A percentile compares a stretch with the other conserved stretches of the same genome.
These are phyloP conservation scores for Globisporangium alternatum DNA, from an alignment of 352 stramenopile genomes.

Conservation along the genomic window DNA sequence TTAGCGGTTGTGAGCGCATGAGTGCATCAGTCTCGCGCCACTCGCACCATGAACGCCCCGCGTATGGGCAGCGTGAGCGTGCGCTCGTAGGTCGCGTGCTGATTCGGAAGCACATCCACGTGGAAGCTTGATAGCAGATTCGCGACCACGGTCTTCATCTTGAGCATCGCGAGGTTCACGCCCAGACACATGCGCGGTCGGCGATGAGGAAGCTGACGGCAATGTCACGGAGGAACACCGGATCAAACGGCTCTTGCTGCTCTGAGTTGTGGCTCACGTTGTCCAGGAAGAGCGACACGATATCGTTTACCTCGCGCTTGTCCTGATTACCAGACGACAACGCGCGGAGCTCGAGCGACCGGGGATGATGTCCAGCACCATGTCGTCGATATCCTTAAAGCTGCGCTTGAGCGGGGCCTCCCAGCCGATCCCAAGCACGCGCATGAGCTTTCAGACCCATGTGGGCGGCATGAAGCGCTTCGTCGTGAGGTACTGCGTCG, in stretches of 20 bases:
- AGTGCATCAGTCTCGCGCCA: not conserved
- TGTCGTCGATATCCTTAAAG: conserved; percentile 36
- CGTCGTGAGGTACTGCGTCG: conserved; percentile 27
- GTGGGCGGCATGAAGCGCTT: conserved; percentile 35
- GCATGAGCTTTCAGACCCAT: conserved; percentile 47
- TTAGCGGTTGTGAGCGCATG: not conserved
- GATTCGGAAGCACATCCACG: conserved; percentile 19
- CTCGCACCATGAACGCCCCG: conserved; percentile 13
- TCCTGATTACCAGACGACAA: not conserved
- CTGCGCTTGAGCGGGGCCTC: conserved; percentile 30
- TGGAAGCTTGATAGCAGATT: conserved; percentile 47
- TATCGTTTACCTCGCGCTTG: not conserved
- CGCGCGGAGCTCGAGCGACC: conserved; percentile 25
- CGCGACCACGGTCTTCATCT: conserved; percentile 47
- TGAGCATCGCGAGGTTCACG: conserved; percentile 10
- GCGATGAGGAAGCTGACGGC: conserved; percentile 80
- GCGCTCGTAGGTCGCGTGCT: conserved; percentile 29
- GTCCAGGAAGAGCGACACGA: conserved; percentile 31
- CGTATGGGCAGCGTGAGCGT: conserved; percentile 32
- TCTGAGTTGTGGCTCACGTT: not conserved
- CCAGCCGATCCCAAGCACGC: conserved; percentile 27
- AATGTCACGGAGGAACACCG: conserved; percentile 61
- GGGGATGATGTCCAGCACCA: conserved; percentile 36
- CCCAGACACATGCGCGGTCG: conserved; percentile 28
- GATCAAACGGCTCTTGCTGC: conserved; percentile 18